These are phyloP conservation scores for Microbotryomycetes sp. DNA, from an alignment of 1,284 basidiomycete species.

Conservation along the genomic window DNA sequence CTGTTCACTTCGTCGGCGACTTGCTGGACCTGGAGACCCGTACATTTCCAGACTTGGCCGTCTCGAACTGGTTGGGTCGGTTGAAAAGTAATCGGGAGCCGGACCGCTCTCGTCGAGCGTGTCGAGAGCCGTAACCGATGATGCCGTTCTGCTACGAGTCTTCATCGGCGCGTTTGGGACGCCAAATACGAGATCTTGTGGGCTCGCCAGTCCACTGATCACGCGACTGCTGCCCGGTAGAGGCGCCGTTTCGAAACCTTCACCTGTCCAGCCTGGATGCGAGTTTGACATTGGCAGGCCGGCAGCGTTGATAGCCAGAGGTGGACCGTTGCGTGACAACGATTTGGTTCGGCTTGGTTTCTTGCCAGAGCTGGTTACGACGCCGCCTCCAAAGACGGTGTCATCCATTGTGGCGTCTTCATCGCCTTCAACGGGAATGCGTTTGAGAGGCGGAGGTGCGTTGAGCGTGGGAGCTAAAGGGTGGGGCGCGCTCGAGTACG, in stretches of 20 bases:
- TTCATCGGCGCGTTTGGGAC: neutral
- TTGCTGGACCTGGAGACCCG: neutral
- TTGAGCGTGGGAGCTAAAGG: conserved; percentile 2
- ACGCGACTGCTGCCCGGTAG: neutral
- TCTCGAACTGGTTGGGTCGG: neutral
- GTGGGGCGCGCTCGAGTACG: too few relatives aligned
- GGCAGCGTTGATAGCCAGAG: conserved; percentile 10
- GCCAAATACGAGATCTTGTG: neutral
- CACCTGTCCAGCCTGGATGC: conserved; percentile 13
- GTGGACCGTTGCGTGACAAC: conserved; percentile 20
- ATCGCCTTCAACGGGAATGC: conserved; percentile 24
- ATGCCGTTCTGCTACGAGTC: conserved; percentile 6
- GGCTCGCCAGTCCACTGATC: neutral
- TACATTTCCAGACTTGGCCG: neutral
- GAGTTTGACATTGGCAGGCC: conserved; percentile 21
- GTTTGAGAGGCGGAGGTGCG: conserved; percentile 21
- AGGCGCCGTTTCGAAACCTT: conserved; percentile 14
- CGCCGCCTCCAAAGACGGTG: neutral
- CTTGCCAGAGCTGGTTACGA: conserved; percentile 1
- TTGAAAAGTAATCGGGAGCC: conserved; percentile 24
- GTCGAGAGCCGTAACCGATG: conserved; percentile 15
- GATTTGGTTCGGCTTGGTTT: conserved; percentile 17
- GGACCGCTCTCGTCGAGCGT: conserved; percentile 26
- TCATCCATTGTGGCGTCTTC: neutral
- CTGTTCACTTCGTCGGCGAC: neutral